Base-by-base conservation (phyloP, 1,139 yeast genomes). In the Tardiomyces depauwii region DNA sequence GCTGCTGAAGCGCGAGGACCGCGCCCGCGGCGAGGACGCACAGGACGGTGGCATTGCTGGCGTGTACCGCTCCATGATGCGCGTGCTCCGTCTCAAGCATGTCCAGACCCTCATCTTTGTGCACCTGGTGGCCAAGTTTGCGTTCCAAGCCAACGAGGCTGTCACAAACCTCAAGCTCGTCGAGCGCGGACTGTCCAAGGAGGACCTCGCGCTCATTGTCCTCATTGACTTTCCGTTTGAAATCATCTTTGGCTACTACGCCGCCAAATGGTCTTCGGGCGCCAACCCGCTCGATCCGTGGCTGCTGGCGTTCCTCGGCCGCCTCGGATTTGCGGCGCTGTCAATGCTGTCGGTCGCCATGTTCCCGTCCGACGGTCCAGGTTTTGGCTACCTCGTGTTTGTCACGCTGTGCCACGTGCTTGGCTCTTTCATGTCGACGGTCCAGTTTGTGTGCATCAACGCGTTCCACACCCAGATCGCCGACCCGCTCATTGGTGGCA, bases 381-480 rank as follows among this genome's bases (percentile, higher is more conserved):
- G 71, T 1, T 50, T 64, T 1, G 56, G 65, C 6, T 88, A 84
- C 63, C 82, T 91, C 56, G 46, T 80, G 11, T 62, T 80, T 53
- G 84, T 91, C 42, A 82, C 89, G 16, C 54, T 81, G 6, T 95
- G 86, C 55, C 96, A 93, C 64, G 72, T 91, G 40, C 61, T 88
- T 42, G 85, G 93, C 14, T 84, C 95, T 9, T 89, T 91, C 64
- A 86, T 89, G 95, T 78, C 91, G 5, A 91, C 98, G 0, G 81
- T 91, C 47, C 97, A 89, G 63, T 91, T 93, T 67, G 97, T 91
- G 25, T 84, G 95, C 3, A 79, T 91, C 47, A 83, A 89, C 60
- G 95, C 97, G 0, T 93, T 91, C 70, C 96, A 89, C 64, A 89
- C 96, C 3, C 82, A 82, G 57, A 85, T 93, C 46, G 96, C 98